Conservation (phyloP, 176 grass and related monocot genomes). For the Calamus simplicifolius region DNA sequence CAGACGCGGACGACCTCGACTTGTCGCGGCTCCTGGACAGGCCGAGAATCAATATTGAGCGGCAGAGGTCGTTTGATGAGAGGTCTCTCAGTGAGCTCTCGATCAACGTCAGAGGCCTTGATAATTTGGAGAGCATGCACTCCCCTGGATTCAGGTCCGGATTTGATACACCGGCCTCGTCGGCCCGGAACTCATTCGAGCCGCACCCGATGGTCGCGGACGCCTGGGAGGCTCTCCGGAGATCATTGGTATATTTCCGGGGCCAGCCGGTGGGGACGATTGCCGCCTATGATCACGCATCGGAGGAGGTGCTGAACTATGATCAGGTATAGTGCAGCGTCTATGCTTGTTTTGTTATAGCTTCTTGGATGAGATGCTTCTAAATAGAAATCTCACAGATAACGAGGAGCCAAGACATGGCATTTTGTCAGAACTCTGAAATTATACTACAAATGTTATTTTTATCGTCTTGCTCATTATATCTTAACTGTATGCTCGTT, state of each 20-base stretch:
- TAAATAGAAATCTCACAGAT: not conserved
- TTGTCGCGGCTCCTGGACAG: conserved; percentile 51
- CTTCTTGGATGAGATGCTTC: too few relatives aligned
- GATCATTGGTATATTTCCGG: conserved; percentile 63
- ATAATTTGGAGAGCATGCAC: conserved; percentile 54
- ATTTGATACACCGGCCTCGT: conserved; percentile 50
- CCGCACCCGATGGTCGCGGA: conserved; percentile 57
- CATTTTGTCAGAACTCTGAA: not conserved
- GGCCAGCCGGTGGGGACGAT: conserved; percentile 60
- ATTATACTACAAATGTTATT: too few relatives aligned
- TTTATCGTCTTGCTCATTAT: too few relatives aligned
- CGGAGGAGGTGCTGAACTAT: conserved; percentile 68
- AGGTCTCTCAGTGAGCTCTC: conserved; percentile 65
- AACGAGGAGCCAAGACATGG: not conserved
- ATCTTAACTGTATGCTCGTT: too few relatives aligned
- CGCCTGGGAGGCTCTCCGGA: conserved; percentile 62
- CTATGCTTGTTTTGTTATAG: not conserved
- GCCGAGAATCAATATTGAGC: conserved; percentile 59
- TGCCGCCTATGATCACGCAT: conserved; percentile 55
- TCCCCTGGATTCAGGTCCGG: conserved; percentile 33
- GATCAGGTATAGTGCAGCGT: conserved; percentile 37
- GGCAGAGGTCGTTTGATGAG: conserved; percentile 72
- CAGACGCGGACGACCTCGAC: conserved; percentile 59
- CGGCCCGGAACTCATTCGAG: conserved; percentile 52
- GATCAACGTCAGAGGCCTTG: conserved; percentile 6